Evolutionary conservation across 257 asterid genomes (phyloP), one percentile per base, ranked within the genome.

Genomic region (Solanum chaucha): DNA sequence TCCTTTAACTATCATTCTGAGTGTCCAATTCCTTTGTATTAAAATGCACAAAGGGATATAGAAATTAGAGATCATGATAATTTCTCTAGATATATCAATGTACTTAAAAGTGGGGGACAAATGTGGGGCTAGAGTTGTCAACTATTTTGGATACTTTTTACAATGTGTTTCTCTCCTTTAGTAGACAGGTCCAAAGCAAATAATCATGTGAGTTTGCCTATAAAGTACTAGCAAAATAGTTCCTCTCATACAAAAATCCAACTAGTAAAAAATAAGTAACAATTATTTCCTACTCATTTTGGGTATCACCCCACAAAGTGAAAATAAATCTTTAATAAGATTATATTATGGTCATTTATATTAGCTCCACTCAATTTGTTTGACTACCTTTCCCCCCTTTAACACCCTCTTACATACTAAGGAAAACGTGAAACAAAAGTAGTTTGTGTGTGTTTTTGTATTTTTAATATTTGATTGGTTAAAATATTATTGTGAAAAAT

Each of bases 271-370:
- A 87, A 58, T 48, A 48, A 48, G 8, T 83, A 71, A 88, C 89
- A 91, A 93, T 94, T 81, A 92, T 92, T 90, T 89, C 87, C 87
- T 84, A 91, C 94, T 94, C 95, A 94, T 30, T 92, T 94, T 89
- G 86, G 87, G 91, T 85, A 89, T 90, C 91, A 87, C 94, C 89
- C 86, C 91, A 90, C 86, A 46, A 87, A 87, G 44, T 73, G 28
- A 86, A 89, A 85, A 87, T 92, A 89, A 85, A 88, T 92, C 91
- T 89, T 87, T 83, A 87, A 84, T 75, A 87, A 20, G 85, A 91
- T 90, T 91, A 84, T 87, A 80, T 74, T 70, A 87, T 80, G 88
- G 44, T 91, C 88, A 64, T 80, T 68, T 78, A 87, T 87, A 80
- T 70, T 78, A 87, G 83, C 91, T 44, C 89, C 88, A 71, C 88